Percentiles rank a stretch among this genome's conserved stretches.
phyloP scores from a whole-genome alignment of 169 alveolate genomes.

The Babesia sp. region DNA sequence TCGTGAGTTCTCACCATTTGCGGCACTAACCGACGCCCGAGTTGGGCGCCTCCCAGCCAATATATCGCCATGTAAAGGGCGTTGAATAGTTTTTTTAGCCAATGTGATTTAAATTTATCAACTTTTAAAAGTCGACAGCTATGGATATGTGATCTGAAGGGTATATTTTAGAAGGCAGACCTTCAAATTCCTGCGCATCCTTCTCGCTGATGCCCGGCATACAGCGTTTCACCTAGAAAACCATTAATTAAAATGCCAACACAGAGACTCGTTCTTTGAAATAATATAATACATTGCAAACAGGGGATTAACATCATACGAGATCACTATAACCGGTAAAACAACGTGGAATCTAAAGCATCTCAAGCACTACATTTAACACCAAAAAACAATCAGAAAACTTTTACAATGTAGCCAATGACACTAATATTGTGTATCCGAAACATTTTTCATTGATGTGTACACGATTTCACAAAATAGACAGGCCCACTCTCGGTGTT shows the following conservation, averaged over 20 bases:
- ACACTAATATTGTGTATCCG: too few species aligned
- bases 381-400: too few species aligned
- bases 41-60: not conserved
- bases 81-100: not conserved
- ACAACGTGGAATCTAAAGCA: too few species aligned
- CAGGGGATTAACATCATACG: too few species aligned
- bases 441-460: too few species aligned
- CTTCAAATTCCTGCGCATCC: slow-evolving; percentile 55
- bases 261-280: too few species aligned
- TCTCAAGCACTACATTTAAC: too few species aligned
- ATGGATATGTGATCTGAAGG: slow-evolving; percentile 70
- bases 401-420: too few species aligned
- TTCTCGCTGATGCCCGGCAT: slow-evolving; percentile 59
- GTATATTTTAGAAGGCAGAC: slow-evolving; percentile 62
- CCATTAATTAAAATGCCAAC: not conserved
- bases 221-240: slow-evolving; percentile 47
- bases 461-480: too few species aligned
- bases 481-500: too few species aligned
- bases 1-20: not conserved
- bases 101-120: not conserved
- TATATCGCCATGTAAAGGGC: not conserved
- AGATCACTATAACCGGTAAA: too few species aligned
- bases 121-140: slow-evolving; percentile 61
- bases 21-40: not conserved
- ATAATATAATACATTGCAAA: too few species aligned